Percentiles rank a stretch among this genome's conserved stretches.
Conservation (phyloP, 768 basidiomycete genomes). For the Roridomyces roridus region DNA sequence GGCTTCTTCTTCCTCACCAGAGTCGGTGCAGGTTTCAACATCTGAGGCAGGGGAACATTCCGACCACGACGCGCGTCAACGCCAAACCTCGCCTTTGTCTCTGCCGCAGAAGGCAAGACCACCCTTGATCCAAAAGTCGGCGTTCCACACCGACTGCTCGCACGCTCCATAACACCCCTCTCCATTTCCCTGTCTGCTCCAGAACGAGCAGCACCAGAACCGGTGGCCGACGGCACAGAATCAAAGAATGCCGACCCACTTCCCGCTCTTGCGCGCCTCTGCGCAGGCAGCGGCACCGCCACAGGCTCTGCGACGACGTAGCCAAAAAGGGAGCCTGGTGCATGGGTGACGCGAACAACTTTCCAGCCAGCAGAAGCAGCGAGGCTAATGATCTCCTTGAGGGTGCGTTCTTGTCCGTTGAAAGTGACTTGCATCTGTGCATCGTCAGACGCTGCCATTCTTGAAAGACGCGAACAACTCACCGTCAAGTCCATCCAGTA, state of each 20-base stretch:
- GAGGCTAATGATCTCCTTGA: constrained; percentile 65
- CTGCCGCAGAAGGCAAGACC: constrained; percentile 51
- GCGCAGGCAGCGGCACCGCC: constrained; percentile 46
- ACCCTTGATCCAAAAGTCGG: constrained; percentile 67
- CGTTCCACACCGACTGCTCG: constrained; percentile 61
- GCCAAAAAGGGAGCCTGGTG: constrained; percentile 71
- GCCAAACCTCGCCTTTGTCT: constrained; percentile 49
- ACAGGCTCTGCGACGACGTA: constrained; percentile 73
- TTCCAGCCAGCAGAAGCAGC: constrained; percentile 67
- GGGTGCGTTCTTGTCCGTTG: constrained; percentile 73
- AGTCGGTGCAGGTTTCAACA: constrained; percentile 29
- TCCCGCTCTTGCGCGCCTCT: constrained; percentile 27
- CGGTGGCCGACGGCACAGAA: constrained; percentile 13
- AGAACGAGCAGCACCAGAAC: constrained; percentile 14
- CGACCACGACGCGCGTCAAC: constrained; percentile 3
- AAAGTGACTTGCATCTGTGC: constrained; percentile 71
- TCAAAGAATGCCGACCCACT: constrained; percentile 32
- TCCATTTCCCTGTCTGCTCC: constrained; percentile 34
- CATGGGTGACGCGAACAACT: constrained; percentile 57
- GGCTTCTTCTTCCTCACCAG: constrained; percentile 40
- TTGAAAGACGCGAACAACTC: constrained; percentile 21
- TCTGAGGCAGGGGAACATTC: constrained; percentile 6
- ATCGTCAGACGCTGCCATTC: neutral
- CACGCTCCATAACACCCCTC: constrained; percentile 44
- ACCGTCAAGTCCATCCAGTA: constrained; percentile 64